These are phyloP conservation scores for Rhytidhysteron rufulum DNA, from an alignment of 2,329 filamentous ascomycete genomes.

Conservation along the genomic window DNA sequence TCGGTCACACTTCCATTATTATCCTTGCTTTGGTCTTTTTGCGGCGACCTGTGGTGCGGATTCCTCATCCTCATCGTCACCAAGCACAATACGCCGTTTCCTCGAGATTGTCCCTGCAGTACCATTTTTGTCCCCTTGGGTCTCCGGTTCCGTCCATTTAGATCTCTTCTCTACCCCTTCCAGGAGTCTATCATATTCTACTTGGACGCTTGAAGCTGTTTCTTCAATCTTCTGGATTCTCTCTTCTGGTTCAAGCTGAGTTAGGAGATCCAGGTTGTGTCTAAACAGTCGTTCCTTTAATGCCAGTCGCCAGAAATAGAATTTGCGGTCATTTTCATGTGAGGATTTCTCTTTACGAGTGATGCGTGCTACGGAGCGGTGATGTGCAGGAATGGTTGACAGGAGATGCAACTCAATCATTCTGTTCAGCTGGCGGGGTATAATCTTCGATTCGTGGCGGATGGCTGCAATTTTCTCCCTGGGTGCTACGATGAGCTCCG, in stretches of 20 bases:
- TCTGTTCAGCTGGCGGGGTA: conserved; percentile 69
- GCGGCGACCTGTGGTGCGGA: conserved; percentile 23
- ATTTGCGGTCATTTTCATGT: conserved; percentile 58
- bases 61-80: conserved; percentile 36
- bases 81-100: conserved; percentile 27
- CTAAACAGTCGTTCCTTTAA: conserved; percentile 75
- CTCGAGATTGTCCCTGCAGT: conserved; percentile 24
- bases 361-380: conserved; percentile 47
- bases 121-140: conserved; percentile 11
- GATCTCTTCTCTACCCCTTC: conserved; percentile 41
- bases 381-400: conserved; percentile 48
- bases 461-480: conserved; percentile 52
- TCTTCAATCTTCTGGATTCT: conserved; percentile 69
- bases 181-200: conserved; percentile 68
- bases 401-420: conserved; percentile 73
- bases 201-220: conserved; percentile 63
- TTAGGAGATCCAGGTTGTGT: conserved; percentile 68
- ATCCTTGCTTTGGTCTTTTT: conserved; percentile 5
- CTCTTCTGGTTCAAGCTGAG: conserved; percentile 65
- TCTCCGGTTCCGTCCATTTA: conserved; percentile 13
- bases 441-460: conserved; percentile 65
- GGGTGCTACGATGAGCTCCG: conserved; percentile 55
- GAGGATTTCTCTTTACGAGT: conserved; percentile 44
- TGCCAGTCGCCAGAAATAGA: conserved; percentile 68
- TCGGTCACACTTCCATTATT: neutral